phyloP scores from a whole-genome alignment of 139 green algal genomes.

The Penium margaritaceum region DNA sequence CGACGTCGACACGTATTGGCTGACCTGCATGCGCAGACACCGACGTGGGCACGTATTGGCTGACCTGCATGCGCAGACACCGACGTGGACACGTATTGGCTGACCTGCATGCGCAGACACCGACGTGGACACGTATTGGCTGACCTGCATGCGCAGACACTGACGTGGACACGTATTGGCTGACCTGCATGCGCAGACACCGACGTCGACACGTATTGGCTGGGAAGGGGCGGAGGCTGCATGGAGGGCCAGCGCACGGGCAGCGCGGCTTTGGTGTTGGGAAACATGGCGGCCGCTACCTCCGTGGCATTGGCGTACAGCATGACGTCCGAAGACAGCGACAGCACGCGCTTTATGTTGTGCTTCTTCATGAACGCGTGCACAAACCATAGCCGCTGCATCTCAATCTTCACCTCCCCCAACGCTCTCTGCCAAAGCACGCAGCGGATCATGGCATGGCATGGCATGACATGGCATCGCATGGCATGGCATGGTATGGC shows the following conservation, averaged over 20 bases:
- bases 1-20: no score
- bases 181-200: conserved; percentile 24
- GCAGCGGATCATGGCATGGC: no score
- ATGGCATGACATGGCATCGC: no score
- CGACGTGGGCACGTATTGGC: no score
- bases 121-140: no score
- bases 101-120: no score
- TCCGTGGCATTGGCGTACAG: conserved; percentile 28
- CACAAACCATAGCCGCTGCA: conserved; percentile 3
- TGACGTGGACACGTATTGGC: no score
- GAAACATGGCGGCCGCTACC: background rate
- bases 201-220: conserved; percentile 16
- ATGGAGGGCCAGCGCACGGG: conserved; percentile 23
- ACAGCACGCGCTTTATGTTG: conserved; percentile 1
- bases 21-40: no score
- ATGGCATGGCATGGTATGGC: no score
- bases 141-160: no score
- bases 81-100: no score
- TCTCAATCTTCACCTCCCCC: conserved; percentile 2
- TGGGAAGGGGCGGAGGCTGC: conserved; percentile 19
- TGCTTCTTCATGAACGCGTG: conserved; percentile 18
- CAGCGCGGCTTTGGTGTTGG: conserved; percentile 12
- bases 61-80: no score
- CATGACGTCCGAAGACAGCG: conserved; percentile 24
- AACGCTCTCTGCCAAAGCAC: background rate